Conservation (phyloP, 768 basidiomycete species). For the Symmetrospora coprosmae region DNA sequence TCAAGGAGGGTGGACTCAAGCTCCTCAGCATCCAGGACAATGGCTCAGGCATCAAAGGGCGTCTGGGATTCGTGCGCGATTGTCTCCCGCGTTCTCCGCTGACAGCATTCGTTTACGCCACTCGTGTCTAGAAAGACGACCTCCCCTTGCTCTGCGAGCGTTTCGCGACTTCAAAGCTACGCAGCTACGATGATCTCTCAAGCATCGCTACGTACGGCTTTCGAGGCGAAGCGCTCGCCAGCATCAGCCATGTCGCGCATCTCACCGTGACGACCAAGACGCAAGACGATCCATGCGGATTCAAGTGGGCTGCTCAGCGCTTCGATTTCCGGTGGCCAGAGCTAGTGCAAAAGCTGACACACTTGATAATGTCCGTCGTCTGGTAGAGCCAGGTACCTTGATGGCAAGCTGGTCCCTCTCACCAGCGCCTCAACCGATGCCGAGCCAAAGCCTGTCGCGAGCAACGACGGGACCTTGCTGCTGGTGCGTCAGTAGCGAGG, state of each 20-base stretch:
- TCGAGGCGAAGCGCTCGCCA: constrained; percentile 88
- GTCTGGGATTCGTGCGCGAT: no score
- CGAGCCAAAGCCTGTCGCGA: constrained; percentile 79
- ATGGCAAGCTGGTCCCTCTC: constrained; percentile 56
- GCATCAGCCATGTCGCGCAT: constrained; percentile 84
- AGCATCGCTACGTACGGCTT: constrained; percentile 86
- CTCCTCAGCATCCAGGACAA: constrained; percentile 92
- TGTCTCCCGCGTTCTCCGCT: not conserved
- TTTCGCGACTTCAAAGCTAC: constrained; percentile 87
- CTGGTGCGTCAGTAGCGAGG: constrained; percentile 44
- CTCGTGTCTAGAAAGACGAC: constrained; percentile 54
- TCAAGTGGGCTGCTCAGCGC: constrained; percentile 55
- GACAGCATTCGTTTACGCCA: not conserved
- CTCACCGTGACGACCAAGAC: constrained; percentile 84
- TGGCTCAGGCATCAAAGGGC: constrained; percentile 79
- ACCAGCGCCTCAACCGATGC: constrained; percentile 53
- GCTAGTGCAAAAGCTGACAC: no score
- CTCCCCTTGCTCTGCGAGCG: constrained; percentile 81
- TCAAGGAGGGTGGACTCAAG: constrained; percentile 93
- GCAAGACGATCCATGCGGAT: constrained; percentile 63
- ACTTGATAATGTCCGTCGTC: not conserved
- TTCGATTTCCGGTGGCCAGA: not conserved
- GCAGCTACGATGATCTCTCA: constrained; percentile 69
- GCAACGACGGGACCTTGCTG: constrained; percentile 85
- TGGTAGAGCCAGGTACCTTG: constrained; percentile 60